A percentile compares a stretch with the other conserved stretches of the same genome.
Conservation (phyloP, 257 asterid species). For the Ajuga chamaepitys region DNA sequence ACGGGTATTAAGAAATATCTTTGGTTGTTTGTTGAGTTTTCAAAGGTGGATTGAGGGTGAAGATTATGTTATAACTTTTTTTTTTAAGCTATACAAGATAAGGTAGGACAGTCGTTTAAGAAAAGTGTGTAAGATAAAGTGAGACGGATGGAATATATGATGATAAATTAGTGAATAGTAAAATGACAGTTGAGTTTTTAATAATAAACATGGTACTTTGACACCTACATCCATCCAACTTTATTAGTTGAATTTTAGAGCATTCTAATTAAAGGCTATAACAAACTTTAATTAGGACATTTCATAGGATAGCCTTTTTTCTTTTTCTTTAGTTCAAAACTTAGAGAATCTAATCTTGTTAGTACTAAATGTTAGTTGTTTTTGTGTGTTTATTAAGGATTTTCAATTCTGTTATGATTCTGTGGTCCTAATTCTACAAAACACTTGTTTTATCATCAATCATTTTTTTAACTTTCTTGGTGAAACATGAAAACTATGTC, state of each 20-base stretch:
- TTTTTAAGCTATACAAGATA: too few relatives aligned
- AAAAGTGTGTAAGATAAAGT: too few relatives aligned
- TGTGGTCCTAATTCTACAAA: constrained; percentile 41
- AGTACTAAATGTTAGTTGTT: constrained; percentile 17
- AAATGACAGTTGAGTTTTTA: neutral
- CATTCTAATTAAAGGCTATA: constrained; percentile 28
- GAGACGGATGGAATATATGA: too few relatives aligned
- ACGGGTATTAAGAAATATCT: too few relatives aligned
- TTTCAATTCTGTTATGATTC: constrained; percentile 41
- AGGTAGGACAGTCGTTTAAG: too few relatives aligned
- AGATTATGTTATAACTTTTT: too few relatives aligned
- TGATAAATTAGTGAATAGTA: neutral
- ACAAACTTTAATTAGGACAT: constrained; percentile 20
- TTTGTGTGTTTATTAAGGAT: constrained; percentile 11
- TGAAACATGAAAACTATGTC: neutral
- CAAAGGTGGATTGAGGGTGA: too few relatives aligned
- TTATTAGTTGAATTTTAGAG: constrained; percentile 24
- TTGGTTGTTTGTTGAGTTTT: too few relatives aligned
- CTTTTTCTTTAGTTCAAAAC: constrained; percentile 33
- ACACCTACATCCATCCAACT: constrained; percentile 29
- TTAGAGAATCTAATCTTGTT: constrained; percentile 25
- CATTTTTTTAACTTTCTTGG: neutral
- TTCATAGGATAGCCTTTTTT: constrained; percentile 36
- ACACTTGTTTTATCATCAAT: neutral
- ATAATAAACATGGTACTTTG: constrained; percentile 28